phyloP scores from a whole-genome alignment of 345 rosid genomes.

The Linum usitatissimum region DNA sequence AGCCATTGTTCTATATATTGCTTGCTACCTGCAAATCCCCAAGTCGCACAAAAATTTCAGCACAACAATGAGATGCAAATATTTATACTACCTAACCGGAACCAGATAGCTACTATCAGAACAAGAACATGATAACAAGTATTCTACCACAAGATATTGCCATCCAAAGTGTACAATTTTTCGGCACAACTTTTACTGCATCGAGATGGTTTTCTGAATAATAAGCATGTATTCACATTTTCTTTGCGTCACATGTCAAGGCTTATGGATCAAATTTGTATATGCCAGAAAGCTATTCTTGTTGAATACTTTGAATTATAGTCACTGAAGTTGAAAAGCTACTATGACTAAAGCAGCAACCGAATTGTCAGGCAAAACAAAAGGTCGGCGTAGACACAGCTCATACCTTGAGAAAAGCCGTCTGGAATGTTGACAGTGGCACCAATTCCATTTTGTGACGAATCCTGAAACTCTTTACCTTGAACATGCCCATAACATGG shows the following conservation, averaged over 20 bases:
- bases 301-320: neutral
- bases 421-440: conserved; percentile 34
- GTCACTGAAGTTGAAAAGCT: neutral
- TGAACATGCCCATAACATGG: conserved; percentile 45
- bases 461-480: conserved; percentile 23
- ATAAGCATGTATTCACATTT: too few relatives aligned
- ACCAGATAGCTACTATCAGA: too few relatives aligned
- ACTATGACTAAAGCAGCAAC: neutral
- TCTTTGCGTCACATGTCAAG: too few relatives aligned
- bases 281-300: neutral
- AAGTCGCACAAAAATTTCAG: neutral
- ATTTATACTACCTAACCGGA: too few relatives aligned
- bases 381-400: conserved; percentile 1
- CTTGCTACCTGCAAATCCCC: conserved; percentile 39
- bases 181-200: too few relatives aligned
- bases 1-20: conserved; percentile 56
- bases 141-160: too few relatives aligned
- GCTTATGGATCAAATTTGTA: neutral
- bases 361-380: neutral
- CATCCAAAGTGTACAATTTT: too few relatives aligned
- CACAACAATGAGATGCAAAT: neutral
- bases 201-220: too few relatives aligned
- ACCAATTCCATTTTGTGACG: conserved; percentile 26
- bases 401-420: conserved; percentile 37
- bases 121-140: too few relatives aligned